These are phyloP conservation scores for Uronychia binucleata DNA, from an alignment of 73 alveolate species.

Conservation along the genomic window DNA sequence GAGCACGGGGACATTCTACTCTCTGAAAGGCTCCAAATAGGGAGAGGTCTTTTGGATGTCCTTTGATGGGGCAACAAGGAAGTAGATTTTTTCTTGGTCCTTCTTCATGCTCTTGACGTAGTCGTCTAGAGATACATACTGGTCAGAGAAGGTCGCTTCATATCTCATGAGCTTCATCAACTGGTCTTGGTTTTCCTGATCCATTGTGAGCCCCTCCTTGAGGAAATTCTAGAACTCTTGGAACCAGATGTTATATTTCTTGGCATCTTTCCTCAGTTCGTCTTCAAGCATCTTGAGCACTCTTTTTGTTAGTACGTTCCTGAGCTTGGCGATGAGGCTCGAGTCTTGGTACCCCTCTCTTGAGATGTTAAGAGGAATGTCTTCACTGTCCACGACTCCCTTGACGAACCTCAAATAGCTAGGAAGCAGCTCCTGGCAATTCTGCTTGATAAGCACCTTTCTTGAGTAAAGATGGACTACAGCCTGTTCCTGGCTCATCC, in stretches of 20 bases:
- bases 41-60: constrained; percentile 60
- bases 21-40: constrained; percentile 71
- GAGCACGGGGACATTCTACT: constrained; percentile 74
- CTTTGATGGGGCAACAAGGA: constrained; percentile 48
- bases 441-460: constrained; percentile 90
- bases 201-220: constrained; percentile 85
- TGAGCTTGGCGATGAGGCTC: constrained; percentile 76
- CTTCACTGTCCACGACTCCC: constrained; percentile 97
- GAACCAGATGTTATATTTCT: constrained; percentile 83
- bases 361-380: constrained; percentile 92
- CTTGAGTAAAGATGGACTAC: constrained; percentile 81
- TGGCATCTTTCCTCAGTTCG: constrained; percentile 80
- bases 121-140: constrained; percentile 76
- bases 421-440: constrained; percentile 86
- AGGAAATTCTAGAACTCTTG: constrained; percentile 81
- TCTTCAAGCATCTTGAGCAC: constrained; percentile 89
- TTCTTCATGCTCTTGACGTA: constrained; percentile 79
- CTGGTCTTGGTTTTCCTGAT: constrained; percentile 74
- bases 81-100: constrained; percentile 89
- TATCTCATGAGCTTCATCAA: constrained; percentile 85
- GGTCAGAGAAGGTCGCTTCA: constrained; percentile 61
- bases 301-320: constrained; percentile 83
- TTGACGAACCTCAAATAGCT: constrained; percentile 90
- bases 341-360: constrained; percentile 93
- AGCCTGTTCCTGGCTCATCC: constrained; percentile 66